Conservation (phyloP, 306 rosid species). For the Fragaria vesca region DNA sequence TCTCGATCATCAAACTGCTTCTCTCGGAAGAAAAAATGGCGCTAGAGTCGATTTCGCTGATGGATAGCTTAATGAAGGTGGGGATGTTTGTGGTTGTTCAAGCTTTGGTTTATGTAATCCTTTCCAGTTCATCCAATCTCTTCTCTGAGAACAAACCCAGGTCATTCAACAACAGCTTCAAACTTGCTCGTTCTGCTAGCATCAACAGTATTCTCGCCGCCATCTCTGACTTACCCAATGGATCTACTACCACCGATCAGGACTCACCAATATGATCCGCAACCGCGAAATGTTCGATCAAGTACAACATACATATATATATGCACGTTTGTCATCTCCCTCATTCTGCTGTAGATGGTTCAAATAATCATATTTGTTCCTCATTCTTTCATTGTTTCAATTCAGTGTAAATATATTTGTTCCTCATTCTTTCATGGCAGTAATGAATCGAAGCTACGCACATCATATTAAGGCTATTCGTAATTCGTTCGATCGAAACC, state of each 20-base stretch:
- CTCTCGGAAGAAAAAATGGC: neutral
- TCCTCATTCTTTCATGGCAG: too few species aligned
- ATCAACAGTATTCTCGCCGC: slow-evolving; percentile 20
- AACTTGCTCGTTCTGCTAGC: slow-evolving; percentile 16
- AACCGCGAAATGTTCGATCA: neutral
- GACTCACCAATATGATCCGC: neutral
- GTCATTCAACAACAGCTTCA: slow-evolving; percentile 25
- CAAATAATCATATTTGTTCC: neutral
- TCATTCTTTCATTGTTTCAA: neutral
- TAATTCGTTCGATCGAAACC: too few species aligned
- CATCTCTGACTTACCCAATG: slow-evolving; percentile 18
- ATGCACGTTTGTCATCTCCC: neutral
- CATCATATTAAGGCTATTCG: neutral
- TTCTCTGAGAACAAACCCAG: slow-evolving; percentile 25
- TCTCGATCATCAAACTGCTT: neutral
- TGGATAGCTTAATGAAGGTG: slow-evolving; percentile 23
- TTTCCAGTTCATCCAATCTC: slow-evolving; percentile 29
- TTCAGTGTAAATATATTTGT: too few species aligned
- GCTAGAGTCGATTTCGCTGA: neutral
- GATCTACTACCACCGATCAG: neutral
- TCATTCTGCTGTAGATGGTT: neutral
- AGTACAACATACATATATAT: too few species aligned
- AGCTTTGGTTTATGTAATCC: slow-evolving; percentile 27
- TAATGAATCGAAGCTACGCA: neutral
- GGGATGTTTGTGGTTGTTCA: slow-evolving; percentile 26